phyloP scores from a whole-genome alignment of 1,139 yeast genomes.

The Candida tetrigidarum region DNA sequence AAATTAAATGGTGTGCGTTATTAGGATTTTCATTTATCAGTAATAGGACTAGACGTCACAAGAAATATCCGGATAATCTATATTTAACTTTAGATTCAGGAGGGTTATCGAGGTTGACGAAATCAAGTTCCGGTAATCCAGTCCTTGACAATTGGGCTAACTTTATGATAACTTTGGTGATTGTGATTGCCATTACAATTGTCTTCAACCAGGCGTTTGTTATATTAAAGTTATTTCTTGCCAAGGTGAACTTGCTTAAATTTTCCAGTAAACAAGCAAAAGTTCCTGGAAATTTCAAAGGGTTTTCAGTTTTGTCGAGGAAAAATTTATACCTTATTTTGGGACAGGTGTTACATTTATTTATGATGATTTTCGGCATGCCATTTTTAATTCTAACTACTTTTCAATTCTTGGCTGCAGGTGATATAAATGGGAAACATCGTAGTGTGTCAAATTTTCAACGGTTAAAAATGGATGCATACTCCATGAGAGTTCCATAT shows the following conservation, averaged over 20 bases:
- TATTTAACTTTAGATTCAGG: conserved; percentile 37
- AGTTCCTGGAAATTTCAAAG: conserved; percentile 6
- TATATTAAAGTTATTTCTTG: conserved; percentile 20
- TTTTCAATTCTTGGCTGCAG: conserved; percentile 37
- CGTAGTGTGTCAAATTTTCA: conserved; percentile 19
- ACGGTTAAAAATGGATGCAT: conserved; percentile 27
- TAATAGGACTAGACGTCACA: background rate
- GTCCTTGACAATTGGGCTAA: conserved; percentile 44
- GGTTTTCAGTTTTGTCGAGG: conserved; percentile 15
- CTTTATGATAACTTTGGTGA: conserved; percentile 39
- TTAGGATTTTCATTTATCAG: conserved; percentile 31
- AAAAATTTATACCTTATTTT: conserved; percentile 31
- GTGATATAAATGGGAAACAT: conserved; percentile 18
- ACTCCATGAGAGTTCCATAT: conserved; percentile 31
- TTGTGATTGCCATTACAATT: conserved; percentile 33
- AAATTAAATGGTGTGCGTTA: conserved; percentile 41
- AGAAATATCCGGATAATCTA: conserved; percentile 29
- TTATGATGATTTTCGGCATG: conserved; percentile 41
- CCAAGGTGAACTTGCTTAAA: conserved; percentile 17
- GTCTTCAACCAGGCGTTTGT: conserved; percentile 28
- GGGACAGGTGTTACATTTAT: conserved; percentile 39
- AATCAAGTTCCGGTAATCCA: conserved; percentile 29
- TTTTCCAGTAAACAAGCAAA: conserved; percentile 9
- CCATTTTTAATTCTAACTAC: conserved; percentile 51
- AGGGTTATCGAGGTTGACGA: conserved; percentile 37